phyloP scores from a whole-genome alignment of 306 rosid species.

The Glycine soja region DNA sequence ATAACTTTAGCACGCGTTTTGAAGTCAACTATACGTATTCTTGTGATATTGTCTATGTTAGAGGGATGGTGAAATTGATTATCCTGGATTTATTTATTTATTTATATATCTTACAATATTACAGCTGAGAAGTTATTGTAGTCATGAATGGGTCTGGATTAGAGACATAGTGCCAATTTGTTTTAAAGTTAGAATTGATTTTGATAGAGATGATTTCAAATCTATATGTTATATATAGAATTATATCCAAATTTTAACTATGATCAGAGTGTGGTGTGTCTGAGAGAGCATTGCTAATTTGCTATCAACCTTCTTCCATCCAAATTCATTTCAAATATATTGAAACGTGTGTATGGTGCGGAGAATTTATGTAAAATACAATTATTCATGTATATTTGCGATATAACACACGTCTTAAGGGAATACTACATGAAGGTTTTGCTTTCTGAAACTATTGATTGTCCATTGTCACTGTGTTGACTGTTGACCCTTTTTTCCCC shows the following conservation, averaged over 20 bases:
- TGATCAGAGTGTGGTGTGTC: too few relatives aligned
- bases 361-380: background rate
- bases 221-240: too few relatives aligned
- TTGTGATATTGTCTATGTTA: background rate
- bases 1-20: background rate
- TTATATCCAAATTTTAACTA: too few relatives aligned
- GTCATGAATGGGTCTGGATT: too few relatives aligned
- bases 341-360: background rate
- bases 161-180: too few relatives aligned
- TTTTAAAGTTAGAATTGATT: too few relatives aligned
- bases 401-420: background rate
- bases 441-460: background rate
- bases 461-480: background rate
- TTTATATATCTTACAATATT: background rate
- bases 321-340: too few relatives aligned
- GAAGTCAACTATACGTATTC: background rate
- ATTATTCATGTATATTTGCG: background rate
- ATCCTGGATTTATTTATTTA: background rate
- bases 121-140: too few relatives aligned
- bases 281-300: too few relatives aligned
- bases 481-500: background rate
- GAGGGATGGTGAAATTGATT: background rate
- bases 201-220: background rate
- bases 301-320: too few relatives aligned
- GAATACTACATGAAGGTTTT: background rate